Evolutionary conservation across 345 rosid genomes (phyloP).

Genomic region (Ricinus communis): DNA sequence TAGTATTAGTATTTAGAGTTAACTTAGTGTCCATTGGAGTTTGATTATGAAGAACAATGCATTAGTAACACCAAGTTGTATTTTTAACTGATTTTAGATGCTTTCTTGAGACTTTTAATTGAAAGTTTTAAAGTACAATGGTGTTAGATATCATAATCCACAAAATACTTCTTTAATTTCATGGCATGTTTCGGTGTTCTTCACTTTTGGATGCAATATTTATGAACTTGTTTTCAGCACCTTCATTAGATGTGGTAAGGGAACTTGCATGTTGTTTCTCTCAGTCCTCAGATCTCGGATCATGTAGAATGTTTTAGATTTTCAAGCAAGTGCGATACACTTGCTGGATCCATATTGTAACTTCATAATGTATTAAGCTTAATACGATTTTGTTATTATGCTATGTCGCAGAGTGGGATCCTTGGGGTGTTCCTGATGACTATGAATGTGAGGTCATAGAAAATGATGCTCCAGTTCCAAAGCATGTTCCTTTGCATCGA

Average conservation of each 20-base stretch:
- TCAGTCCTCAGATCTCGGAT: not conserved
- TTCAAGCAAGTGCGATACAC: not conserved
- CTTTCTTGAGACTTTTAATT: too few relatives aligned
- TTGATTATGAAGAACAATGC: not conserved
- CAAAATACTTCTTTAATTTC: too few relatives aligned
- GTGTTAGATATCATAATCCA: too few relatives aligned
- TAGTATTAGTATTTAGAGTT: not conserved
- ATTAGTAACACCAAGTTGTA: not conserved
- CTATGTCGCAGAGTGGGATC: slow-evolving; percentile 80
- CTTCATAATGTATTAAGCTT: too few relatives aligned
- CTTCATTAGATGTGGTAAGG: not conserved
- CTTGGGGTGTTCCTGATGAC: slow-evolving; percentile 97
- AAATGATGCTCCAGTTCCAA: slow-evolving; percentile 85
- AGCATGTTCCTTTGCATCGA: slow-evolving; percentile 90
- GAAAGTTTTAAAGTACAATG: too few relatives aligned
- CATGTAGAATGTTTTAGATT: not conserved
- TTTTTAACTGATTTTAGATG: too few relatives aligned
- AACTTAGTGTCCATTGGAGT: too few relatives aligned
- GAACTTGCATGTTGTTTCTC: not conserved
- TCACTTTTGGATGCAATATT: not conserved
- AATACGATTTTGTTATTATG: too few relatives aligned
- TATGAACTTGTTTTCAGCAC: not conserved
- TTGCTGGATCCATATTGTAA: not conserved
- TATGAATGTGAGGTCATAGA: slow-evolving; percentile 89
- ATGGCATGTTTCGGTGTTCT: not conserved